phyloP scores from a whole-genome alignment of 1,284 basidiomycete genomes.

The Garcileccinum viscosum region DNA sequence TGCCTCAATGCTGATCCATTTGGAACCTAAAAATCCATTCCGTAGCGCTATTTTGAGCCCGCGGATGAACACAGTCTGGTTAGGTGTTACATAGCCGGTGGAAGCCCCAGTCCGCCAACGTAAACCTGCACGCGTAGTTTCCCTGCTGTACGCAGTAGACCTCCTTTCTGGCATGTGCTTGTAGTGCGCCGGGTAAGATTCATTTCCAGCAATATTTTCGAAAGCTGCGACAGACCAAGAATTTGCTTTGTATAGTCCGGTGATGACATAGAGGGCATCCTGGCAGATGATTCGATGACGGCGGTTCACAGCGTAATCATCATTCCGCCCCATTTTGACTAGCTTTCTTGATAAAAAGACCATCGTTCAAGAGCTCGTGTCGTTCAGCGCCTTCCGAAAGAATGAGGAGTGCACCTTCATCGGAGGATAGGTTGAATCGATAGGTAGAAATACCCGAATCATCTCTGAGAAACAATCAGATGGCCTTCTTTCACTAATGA shows the following conservation, averaged over 20 bases:
- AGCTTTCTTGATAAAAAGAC: not conserved
- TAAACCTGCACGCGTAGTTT: not conserved
- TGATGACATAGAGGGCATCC: not conserved
- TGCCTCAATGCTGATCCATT: not conserved
- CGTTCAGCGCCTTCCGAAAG: not conserved
- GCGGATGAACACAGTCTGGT: not conserved
- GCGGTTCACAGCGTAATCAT: not conserved
- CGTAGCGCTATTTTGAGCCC: not conserved
- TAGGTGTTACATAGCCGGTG: not conserved
- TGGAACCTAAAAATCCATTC: not conserved
- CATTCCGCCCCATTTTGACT: not conserved
- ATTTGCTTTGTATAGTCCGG: not conserved
- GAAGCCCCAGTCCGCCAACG: not conserved
- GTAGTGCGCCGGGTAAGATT: not conserved
- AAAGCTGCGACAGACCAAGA: not conserved
- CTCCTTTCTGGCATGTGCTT: not conserved
- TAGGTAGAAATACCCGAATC: not conserved
- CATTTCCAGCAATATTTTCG: not conserved
- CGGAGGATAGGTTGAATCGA: not conserved
- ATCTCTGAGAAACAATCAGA: not conserved
- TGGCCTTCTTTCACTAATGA: not conserved
- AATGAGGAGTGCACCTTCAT: not conserved
- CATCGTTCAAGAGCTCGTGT: not conserved
- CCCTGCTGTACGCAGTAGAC: not conserved
- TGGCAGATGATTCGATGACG: not conserved